phyloP scores from a whole-genome alignment of 1,284 basidiomycete species.

The Trametes sp. region DNA sequence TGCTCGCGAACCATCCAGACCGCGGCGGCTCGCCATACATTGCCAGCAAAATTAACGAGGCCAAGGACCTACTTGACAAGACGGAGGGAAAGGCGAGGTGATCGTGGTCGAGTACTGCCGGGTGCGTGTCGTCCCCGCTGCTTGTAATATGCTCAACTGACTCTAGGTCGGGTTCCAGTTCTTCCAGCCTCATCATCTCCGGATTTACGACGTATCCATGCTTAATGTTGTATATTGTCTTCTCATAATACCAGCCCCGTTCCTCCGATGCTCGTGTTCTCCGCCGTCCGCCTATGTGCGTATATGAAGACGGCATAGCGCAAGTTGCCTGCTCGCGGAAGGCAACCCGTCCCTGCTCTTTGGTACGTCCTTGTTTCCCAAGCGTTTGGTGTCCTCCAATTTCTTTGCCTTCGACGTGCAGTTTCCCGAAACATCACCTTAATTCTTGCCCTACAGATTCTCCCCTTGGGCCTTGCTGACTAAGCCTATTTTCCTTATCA shows the following conservation, averaged over 20 bases:
- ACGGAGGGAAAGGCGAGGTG: constrained; percentile 58
- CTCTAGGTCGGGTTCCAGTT: not conserved
- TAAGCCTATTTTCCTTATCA: constrained; percentile 36
- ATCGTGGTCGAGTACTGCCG: constrained; percentile 17
- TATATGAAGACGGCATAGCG: no score
- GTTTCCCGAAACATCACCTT: not conserved
- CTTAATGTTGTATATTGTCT: constrained; percentile 33
- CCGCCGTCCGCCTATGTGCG: no score
- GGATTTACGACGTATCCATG: constrained; percentile 31
- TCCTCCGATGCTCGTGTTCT: not conserved
- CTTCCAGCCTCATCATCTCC: constrained; percentile 4
- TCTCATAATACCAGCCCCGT: constrained; percentile 32
- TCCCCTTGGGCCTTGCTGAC: constrained; percentile 34
- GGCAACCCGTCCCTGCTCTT: no score
- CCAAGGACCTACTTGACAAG: constrained; percentile 85
- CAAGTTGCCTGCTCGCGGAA: no score
- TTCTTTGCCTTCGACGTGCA: no score
- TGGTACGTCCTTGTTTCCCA: no score
- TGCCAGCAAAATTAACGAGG: constrained; percentile 98
- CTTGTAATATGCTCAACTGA: constrained; percentile 7
- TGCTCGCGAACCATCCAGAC: constrained; percentile 97
- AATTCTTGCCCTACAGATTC: not conserved
- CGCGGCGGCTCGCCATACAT: constrained; percentile 95
- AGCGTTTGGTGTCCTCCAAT: not conserved
- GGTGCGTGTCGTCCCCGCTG: constrained; percentile 7